Evolutionary conservation across 441 rosid genomes (phyloP).

Genomic region (Erysimum cheiri): DNA sequence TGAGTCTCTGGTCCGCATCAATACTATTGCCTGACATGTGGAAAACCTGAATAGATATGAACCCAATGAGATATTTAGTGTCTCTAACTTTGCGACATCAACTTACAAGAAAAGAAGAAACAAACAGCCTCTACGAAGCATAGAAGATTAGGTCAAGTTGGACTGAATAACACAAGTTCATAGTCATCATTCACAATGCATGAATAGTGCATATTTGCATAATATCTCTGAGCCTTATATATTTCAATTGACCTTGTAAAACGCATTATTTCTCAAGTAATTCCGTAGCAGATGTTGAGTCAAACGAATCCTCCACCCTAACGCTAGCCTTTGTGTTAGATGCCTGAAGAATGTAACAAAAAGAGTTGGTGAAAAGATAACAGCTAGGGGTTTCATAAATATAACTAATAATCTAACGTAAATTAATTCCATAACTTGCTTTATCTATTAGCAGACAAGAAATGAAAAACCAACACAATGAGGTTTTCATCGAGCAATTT

Average conservation of each 20-base stretch:
- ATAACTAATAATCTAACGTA: conserved; percentile 17
- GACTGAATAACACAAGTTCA: conserved; percentile 10
- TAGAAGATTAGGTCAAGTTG: conserved; percentile 26
- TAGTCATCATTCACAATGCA: conserved; percentile 22
- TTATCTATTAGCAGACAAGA: conserved; percentile 8
- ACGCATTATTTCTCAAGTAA: conserved; percentile 92
- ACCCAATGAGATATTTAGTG: conserved; percentile 31
- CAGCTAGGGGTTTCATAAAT: background rate
- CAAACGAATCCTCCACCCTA: conserved; percentile 96
- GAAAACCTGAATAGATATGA: conserved; percentile 68
- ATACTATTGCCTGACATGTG: conserved; percentile 87
- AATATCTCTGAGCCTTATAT: conserved; percentile 21
- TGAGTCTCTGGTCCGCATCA: conserved; percentile 98
- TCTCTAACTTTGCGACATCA: conserved; percentile 19
- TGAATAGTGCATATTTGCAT: conserved; percentile 1
- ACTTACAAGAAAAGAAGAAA: conserved; percentile 16
- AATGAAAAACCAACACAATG: conserved; percentile 2
- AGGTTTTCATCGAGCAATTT: conserved; percentile 3
- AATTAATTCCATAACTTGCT: conserved; percentile 18
- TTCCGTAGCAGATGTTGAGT: conserved; percentile 88
- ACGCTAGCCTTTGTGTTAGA: conserved; percentile 86
- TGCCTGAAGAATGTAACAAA: conserved; percentile 58
- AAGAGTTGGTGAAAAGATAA: conserved; percentile 27
- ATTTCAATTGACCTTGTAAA: conserved; percentile 80
- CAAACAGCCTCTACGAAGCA: conserved; percentile 22